Base-by-base conservation (phyloP, 78 protist genomes). In the Polysphondylium violaceum region DNA sequence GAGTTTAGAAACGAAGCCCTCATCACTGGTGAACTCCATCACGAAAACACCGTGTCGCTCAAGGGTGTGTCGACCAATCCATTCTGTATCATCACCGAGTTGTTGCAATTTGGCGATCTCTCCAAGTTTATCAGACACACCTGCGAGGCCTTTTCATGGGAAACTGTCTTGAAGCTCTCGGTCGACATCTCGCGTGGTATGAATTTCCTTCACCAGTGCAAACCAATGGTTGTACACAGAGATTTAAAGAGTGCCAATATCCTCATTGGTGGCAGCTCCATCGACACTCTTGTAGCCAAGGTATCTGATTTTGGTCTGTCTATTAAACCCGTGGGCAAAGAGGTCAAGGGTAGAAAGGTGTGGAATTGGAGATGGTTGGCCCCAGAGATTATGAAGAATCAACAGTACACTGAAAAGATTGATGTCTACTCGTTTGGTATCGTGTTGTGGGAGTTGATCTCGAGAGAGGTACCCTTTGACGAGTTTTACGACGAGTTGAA, bases 321-420 rank as follows among this genome's bases (percentile, higher is more conserved):
- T 0, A 59, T 88, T 76, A 41, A 76, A 63, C 78, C 78, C 1
- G 21, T 83, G 17, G 91, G 76, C 43, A 83, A 83, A 29, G 91
- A 83, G 14, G 72, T 83, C 0, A 83, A 83, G 44, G 91, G 91
- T 59, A 67, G 91, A 67, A 83, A 67, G 31, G 91, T 83, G 7
- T 83, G 77, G 79, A 83, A 83, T 36, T 83, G 77, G 91, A 25
- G 91, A 29, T 88, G 94, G 94, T 53, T 78, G 40, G 94, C 94
- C 44, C 94, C 94, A 33, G 94, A 88, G 41, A 61, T 76, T 35
- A 75, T 74, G 55, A 47, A 47, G 7, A 72, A 87, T 60, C 44
- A 47, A 17, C 89, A 78, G 21, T 88, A 88, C 72, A 67, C 94
- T 21, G 87, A 88, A 44, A 88, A 88, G 76, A 60, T 88, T 38